Percentiles rank a stretch among this genome's conserved stretches.
Evolutionary conservation across 768 basidiomycete genomes (phyloP).

Genomic region (Hypsizygus marmoreus): DNA sequence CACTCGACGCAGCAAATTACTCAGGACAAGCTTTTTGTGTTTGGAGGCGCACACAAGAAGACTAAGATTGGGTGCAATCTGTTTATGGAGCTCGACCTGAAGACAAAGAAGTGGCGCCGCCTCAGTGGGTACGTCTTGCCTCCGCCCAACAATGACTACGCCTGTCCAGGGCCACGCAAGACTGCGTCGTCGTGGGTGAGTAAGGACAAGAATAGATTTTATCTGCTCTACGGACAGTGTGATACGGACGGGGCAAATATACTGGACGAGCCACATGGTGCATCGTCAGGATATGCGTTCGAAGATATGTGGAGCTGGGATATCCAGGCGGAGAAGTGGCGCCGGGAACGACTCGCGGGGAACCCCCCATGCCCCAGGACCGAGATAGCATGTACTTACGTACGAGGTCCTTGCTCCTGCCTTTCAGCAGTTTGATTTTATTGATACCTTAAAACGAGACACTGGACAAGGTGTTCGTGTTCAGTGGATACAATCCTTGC

Average conservation of each 20-base stretch:
- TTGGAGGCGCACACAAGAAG: slow-evolving; percentile 34
- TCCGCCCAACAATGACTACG: slow-evolving; percentile 17
- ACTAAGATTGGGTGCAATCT: slow-evolving; percentile 36
- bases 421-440: background rate
- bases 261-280: slow-evolving; percentile 24
- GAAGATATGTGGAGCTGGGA: slow-evolving; percentile 36
- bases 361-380: slow-evolving; percentile 33
- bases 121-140: slow-evolving; percentile 21
- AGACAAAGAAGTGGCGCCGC: slow-evolving; percentile 25
- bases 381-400: slow-evolving; percentile 30
- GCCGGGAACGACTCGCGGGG: slow-evolving; percentile 29
- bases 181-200: slow-evolving; percentile 37
- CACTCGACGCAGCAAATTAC: slow-evolving; percentile 26
- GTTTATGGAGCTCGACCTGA: slow-evolving; percentile 38
- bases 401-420: slow-evolving; percentile 12
- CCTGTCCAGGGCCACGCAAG: slow-evolving; percentile 35
- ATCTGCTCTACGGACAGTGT: slow-evolving; percentile 35
- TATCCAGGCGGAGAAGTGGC: slow-evolving; percentile 27
- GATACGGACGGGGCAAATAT: slow-evolving; percentile 31
- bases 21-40: slow-evolving; percentile 37
- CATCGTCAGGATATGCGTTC: slow-evolving; percentile 12
- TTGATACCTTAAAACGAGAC: slow-evolving; percentile 28
- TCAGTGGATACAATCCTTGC: slow-evolving; percentile 39
- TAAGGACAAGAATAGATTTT: slow-evolving; percentile 27
- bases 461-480: slow-evolving; percentile 37